phyloP scores from a whole-genome alignment of 2,329 filamentous ascomycete genomes.

The Cladosporium cucumerinum region DNA sequence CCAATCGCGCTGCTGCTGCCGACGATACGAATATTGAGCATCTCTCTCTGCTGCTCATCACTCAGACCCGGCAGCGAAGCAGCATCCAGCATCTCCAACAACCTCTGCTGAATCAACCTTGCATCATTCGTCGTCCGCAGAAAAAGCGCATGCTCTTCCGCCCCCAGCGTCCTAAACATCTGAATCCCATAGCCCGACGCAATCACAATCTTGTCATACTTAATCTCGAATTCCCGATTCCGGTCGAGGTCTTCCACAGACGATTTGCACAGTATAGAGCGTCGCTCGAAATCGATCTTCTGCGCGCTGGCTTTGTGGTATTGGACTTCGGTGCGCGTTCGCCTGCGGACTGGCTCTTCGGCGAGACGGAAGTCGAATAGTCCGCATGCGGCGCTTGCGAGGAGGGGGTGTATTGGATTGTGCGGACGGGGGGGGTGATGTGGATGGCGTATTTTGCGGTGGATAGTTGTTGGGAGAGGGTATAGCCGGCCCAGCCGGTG shows the following conservation, averaged over 20 bases:
- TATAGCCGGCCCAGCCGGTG: constrained; percentile 43
- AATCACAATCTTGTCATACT: constrained; percentile 43
- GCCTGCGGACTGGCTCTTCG: constrained; percentile 45
- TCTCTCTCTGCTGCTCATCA: constrained; percentile 32
- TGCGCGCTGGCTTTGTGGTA: constrained; percentile 41
- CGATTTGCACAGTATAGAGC: constrained; percentile 37
- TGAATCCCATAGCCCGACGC: constrained; percentile 43
- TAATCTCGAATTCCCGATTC: constrained; percentile 35
- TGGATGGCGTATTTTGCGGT: constrained; percentile 39
- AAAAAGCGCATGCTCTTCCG: constrained; percentile 39
- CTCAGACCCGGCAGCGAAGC: constrained; percentile 34
- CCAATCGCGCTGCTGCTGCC: constrained; percentile 45
- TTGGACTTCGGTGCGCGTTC: constrained; percentile 26
- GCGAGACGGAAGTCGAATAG: constrained; percentile 46
- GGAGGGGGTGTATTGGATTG: constrained; percentile 46
- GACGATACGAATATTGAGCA: constrained; percentile 40
- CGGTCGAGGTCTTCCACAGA: constrained; percentile 32
- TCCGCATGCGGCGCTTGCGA: constrained; percentile 45
- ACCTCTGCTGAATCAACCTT: constrained; percentile 34
- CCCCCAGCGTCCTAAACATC: constrained; percentile 42
- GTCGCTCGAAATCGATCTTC: constrained; percentile 38
- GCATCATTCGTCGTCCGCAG: constrained; percentile 38
- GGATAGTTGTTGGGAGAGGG: constrained; percentile 37
- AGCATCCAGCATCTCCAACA: constrained; percentile 39
- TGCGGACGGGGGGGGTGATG: constrained; percentile 43